phyloP scores from a whole-genome alignment of 2,329 filamentous ascomycete genomes.

The Calonectria naviculata region DNA sequence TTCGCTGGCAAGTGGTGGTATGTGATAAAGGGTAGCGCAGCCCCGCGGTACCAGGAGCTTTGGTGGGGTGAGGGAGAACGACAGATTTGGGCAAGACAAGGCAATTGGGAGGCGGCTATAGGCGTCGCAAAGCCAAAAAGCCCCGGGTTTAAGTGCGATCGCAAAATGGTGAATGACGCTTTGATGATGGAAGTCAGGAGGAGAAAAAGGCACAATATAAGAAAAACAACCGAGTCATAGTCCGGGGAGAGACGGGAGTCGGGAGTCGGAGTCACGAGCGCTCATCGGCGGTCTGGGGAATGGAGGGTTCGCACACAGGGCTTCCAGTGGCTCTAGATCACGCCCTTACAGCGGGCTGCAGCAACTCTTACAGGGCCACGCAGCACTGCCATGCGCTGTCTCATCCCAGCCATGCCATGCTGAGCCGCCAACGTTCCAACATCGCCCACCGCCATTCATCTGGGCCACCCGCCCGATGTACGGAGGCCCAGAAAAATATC shows the following conservation, averaged over 20 bases:
- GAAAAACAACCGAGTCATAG: conserved; percentile 25
- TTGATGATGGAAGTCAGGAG: background rate
- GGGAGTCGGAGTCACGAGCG: conserved; percentile 43
- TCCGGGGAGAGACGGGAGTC: conserved; percentile 24
- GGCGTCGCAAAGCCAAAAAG: conserved; percentile 1
- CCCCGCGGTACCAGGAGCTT: conserved; percentile 4
- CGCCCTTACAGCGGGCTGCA: conserved; percentile 27
- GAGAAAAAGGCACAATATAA: conserved; percentile 8
- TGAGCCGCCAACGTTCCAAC: conserved; percentile 19
- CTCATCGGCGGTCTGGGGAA: conserved; percentile 39
- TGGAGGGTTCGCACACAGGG: conserved; percentile 16
- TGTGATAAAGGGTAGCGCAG: background rate
- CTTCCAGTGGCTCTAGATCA: background rate
- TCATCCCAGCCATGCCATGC: background rate
- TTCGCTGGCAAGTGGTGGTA: background rate
- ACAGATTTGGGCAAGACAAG: background rate
- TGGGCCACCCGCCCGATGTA: conserved; percentile 37
- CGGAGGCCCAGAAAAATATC: conserved; percentile 31
- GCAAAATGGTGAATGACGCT: background rate
- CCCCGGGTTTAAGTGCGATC: background rate
- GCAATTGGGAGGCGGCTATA: background rate
- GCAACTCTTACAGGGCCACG: conserved; percentile 20
- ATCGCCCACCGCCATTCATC: conserved; percentile 38
- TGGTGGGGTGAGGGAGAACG: background rate
- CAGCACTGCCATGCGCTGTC: conserved; percentile 21